Evolutionary conservation across 139 green algal species (phyloP), one percentile per base, ranked within the genome.

Genomic region (Chlorokybus atmophyticus): DNA sequence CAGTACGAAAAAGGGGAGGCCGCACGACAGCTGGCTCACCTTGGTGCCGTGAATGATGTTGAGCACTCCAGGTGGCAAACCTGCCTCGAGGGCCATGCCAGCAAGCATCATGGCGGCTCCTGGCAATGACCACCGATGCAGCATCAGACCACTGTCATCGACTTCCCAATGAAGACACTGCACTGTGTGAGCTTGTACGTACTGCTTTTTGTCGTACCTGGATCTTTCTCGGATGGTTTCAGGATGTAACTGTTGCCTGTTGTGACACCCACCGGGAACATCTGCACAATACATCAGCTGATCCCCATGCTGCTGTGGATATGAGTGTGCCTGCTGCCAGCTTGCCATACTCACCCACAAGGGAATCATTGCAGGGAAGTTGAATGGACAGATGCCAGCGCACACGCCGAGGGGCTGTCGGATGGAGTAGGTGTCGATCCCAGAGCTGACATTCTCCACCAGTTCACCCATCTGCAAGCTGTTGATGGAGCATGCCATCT

Each of bases 341-440:
- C n/a, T n/a, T n/a, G n/a, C n/a, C n/a, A n/a, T 32, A 42, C 60
- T 60, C 29, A 69, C 60, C 70, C 68, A 77, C 4, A 77, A 52
- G 21, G 70, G 70, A 31, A 80, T 63, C 71, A 80, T 79, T 32
- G 71, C 85, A 0, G 90, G 90, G 71, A 97, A 97, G 78, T 97
- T 97, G 80, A 97, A 96, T 31, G 90, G 90, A 66, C 87, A 95
- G 63, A 97, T 97, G 85, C 82, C 77, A 32, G 35, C 28, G 40
- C 19, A 40, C 32, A 96, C 90, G 56, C 89, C 89, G 7, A 97
- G 76, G 0, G 90, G 90, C 69, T 97, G 85, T 2, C 80, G 60
- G 4, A 95, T 71, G 49, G 70, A 83, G 75, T 89, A 87, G 51
- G 85, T 95, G 77, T 98, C 90, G 40, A 98, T 93, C 53, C 88